Evolutionary conservation across 176 grass and related monocot species (phyloP).

Genomic region (Oryza officinalis): DNA sequence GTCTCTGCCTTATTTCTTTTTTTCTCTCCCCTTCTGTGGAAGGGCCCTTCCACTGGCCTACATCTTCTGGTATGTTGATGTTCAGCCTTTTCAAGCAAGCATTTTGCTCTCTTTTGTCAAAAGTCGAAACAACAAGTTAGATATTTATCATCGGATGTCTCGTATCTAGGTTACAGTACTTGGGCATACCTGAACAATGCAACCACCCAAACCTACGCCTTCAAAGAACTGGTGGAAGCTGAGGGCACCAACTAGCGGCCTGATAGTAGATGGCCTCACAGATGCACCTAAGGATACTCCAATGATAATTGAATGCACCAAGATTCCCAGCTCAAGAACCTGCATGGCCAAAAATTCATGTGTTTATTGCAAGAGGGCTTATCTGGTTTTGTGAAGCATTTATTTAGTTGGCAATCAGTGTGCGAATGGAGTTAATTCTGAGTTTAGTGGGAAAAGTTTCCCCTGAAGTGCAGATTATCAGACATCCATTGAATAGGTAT

Average conservation of each 20-base stretch:
- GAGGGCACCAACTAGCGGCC: slow-evolving; percentile 85
- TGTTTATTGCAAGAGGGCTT: slow-evolving; percentile 21
- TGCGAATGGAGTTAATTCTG: background rate
- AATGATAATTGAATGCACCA: slow-evolving; percentile 96
- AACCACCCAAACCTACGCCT: slow-evolving; percentile 92
- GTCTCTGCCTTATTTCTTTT: background rate
- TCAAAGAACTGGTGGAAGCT: slow-evolving; percentile 99
- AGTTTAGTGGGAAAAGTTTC: slow-evolving; percentile 12
- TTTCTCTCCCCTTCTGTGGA: background rate
- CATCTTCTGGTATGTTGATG: slow-evolving; percentile 13
- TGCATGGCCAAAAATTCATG: slow-evolving; percentile 35
- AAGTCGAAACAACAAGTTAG: background rate
- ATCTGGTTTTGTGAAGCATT: background rate
- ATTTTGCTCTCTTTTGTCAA: background rate
- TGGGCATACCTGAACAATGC: slow-evolving; percentile 77
- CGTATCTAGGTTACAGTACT: background rate
- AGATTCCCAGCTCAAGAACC: slow-evolving; percentile 92
- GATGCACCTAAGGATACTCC: slow-evolving; percentile 89
- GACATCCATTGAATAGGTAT: slow-evolving; percentile 27
- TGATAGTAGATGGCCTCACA: slow-evolving; percentile 68
- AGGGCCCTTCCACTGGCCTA: background rate
- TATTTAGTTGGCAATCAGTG: background rate
- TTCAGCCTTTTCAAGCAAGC: background rate
- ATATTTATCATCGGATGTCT: slow-evolving; percentile 21
- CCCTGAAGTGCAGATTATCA: background rate